Base-by-base conservation (phyloP, 2,329 filamentous ascomycete genomes). In the Penicillium thymicola region DNA sequence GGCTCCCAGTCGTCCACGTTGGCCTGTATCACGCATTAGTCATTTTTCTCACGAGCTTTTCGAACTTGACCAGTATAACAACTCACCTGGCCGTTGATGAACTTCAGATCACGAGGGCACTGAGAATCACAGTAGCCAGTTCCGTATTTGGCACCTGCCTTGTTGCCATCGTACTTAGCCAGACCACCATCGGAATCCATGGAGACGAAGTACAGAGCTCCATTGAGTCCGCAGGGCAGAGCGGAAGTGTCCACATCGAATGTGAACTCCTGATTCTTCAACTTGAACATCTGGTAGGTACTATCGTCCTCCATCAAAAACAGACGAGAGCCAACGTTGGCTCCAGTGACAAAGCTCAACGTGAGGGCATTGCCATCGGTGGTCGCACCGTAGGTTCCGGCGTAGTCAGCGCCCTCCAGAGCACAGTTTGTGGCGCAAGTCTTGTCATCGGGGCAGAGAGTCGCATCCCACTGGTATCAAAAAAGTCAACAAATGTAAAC, bases 171-270 rank as follows among this genome's bases (percentile, higher is more conserved):
- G 65, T 80, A 82, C 64, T 75, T 76, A 57, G 75, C 67, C 56
- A 78, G 60, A 32, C 85, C 86, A 63, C 87, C 88, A 64, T 86
- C 82, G 7, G 78, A 74, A 11, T 82, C 79, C 72, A 89, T 88
- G 65, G 81, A 76, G 16, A 82, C 77, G 41, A 88, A 79, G 76
- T 90, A 89, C 45, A 90, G 76, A 44, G 87, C 87, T 53, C 87
- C 87, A 73, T 90, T 90, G 57, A 90, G 75, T 58, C 88, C 88
- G 67, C 88, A 90, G 58, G 83, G 82, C 21, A 89, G 77, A 64
- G 82, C 81, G 40, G 86, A 88, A 43, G 88, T 83, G 69, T 90
- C 87, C 27, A 89, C 86, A 54, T 89, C 86, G 59, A 90, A 89
- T 53, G 85, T 86, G 75, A 90, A 86, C 72, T 90, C 87, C 67